Evolutionary conservation across 1,139 yeast genomes (phyloP).

Genomic region (Yamadazyma oceani): DNA sequence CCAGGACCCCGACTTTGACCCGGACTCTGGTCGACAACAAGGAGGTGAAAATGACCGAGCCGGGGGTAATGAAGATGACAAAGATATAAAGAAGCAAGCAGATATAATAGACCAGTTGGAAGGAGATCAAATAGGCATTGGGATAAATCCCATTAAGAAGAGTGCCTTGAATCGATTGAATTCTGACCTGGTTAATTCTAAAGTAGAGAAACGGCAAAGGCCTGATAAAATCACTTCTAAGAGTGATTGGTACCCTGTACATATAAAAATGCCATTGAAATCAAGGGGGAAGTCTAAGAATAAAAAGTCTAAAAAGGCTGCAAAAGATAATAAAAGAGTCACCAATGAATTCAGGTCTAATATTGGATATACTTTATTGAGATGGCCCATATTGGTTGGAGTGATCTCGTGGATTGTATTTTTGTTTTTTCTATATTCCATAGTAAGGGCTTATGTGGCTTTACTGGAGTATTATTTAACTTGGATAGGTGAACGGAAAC

Average conservation of each 20-base stretch:
- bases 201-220: constrained; percentile 6
- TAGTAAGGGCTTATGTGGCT: constrained; percentile 62
- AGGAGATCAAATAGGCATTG: constrained; percentile 7
- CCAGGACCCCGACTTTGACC: too few relatives aligned
- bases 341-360: constrained; percentile 47
- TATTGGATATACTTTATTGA: constrained; percentile 50
- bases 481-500: constrained; percentile 60
- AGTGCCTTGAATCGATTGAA: constrained; percentile 1
- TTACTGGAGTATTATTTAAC: constrained; percentile 58
- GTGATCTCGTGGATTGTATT: constrained; percentile 55
- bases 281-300: not conserved
- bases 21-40: too few relatives aligned
- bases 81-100: not conserved
- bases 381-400: constrained; percentile 64
- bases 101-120: constrained; percentile 6
- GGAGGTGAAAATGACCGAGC: too few relatives aligned
- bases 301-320: not conserved
- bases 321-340: constrained; percentile 24
- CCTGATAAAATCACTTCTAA: constrained; percentile 52
- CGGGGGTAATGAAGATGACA: too few relatives aligned
- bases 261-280: constrained; percentile 7
- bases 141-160: constrained; percentile 8
- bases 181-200: not conserved
- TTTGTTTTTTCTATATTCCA: constrained; percentile 49
- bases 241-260: constrained; percentile 69